Evolutionary conservation across 83 land plant genomes (phyloP).

Genomic region (Thuja plicata): DNA sequence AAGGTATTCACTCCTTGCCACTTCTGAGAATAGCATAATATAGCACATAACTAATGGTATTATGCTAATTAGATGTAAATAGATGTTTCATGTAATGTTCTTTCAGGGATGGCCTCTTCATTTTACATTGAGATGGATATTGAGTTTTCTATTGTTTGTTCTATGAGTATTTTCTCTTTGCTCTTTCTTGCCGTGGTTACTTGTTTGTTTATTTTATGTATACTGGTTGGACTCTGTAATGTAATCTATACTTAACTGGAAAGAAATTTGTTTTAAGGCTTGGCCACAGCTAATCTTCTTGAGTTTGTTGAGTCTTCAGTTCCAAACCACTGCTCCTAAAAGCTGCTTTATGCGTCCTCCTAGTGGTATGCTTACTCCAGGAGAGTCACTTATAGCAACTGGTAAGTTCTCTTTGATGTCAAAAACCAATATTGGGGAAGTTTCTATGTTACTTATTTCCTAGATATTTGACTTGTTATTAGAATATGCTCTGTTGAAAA

Average conservation of each 20-base stretch:
- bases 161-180: not conserved
- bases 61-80: not conserved
- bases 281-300: not conserved
- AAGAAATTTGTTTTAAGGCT: not conserved
- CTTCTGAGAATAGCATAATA: not conserved
- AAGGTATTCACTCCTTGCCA: constrained; percentile 44
- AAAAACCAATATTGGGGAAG: not conserved
- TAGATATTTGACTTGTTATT: not conserved
- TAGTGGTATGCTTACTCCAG: constrained; percentile 82
- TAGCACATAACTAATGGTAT: not conserved
- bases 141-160: not conserved
- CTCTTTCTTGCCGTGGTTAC: not conserved
- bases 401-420: constrained; percentile 38
- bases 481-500: not conserved
- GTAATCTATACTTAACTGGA: not conserved
- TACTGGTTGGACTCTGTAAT: not conserved
- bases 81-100: not conserved
- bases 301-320: constrained; percentile 34
- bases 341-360: constrained; percentile 98
- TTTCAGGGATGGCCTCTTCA: not conserved
- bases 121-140: constrained; percentile 3
- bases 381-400: constrained; percentile 79
- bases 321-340: constrained; percentile 96
- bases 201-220: not conserved
- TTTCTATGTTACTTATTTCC: not conserved